phyloP scores from a whole-genome alignment of 768 basidiomycete species.

The Chalciporus pseudorubinellus region DNA sequence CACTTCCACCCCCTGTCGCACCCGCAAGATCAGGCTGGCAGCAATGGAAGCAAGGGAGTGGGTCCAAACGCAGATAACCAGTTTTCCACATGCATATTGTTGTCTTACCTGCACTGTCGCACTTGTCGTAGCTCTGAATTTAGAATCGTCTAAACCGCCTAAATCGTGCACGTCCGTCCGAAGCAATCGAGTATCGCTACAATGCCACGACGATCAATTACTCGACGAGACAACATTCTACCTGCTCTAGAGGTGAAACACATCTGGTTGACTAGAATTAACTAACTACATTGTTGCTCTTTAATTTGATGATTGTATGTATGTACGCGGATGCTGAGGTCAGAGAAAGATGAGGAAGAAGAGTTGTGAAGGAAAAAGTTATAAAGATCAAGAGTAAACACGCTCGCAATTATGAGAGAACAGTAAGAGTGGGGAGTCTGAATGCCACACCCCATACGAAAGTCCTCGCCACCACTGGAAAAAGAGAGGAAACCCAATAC shows the following conservation, averaged over 20 bases:
- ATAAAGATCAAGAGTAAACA: slow-evolving; percentile 39
- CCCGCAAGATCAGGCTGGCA: slow-evolving; percentile 51
- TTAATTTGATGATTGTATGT: slow-evolving; percentile 42
- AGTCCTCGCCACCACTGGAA: slow-evolving; percentile 26
- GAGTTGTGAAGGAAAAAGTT: slow-evolving; percentile 27
- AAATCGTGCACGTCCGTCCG: background rate
- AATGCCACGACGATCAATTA: background rate
- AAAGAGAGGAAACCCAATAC: slow-evolving; percentile 15
- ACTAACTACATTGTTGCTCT: slow-evolving; percentile 53
- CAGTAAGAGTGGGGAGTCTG: slow-evolving; percentile 22
- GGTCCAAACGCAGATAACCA: slow-evolving; percentile 20
- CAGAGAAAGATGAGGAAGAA: slow-evolving; percentile 15
- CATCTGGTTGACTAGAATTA: slow-evolving; percentile 32
- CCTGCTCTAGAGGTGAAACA: slow-evolving; percentile 21
- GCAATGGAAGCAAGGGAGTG: slow-evolving; percentile 39
- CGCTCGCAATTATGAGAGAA: slow-evolving; percentile 24
- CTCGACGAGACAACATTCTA: slow-evolving; percentile 18
- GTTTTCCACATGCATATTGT: background rate
- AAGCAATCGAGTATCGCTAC: slow-evolving; percentile 15
- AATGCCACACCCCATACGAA: slow-evolving; percentile 14
- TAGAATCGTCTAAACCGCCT: background rate
- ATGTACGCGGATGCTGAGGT: slow-evolving; percentile 36
- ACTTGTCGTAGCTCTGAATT: slow-evolving; percentile 2
- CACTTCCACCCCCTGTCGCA: slow-evolving; percentile 21
- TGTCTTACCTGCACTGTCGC: background rate